Conservation (phyloP, 148 eudicot genomes). For the Bassia scoparia region DNA sequence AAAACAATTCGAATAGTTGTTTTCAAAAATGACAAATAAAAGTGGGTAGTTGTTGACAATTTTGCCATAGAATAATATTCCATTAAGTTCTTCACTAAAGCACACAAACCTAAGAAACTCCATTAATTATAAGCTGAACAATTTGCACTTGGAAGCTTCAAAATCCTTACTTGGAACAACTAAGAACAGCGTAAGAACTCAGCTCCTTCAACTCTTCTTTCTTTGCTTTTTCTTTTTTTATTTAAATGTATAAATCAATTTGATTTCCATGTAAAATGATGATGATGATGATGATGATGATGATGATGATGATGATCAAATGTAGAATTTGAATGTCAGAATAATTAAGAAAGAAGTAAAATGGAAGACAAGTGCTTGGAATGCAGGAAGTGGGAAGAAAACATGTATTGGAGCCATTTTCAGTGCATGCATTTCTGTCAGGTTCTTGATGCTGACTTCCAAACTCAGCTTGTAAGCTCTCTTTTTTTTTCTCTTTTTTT, state of each 20-base stretch:
- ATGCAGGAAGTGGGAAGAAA: slow-evolving; percentile 36
- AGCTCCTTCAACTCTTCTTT: not conserved
- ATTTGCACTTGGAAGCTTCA: too few relatives aligned
- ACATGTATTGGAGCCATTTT: slow-evolving; percentile 49
- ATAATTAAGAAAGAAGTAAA: not conserved
- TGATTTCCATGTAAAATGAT: not conserved
- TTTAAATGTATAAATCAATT: too few relatives aligned
- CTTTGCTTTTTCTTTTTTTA: not conserved
- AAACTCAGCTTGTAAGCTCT: slow-evolving; percentile 46
- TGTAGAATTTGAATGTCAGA: not conserved
- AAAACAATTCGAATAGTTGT: too few relatives aligned
- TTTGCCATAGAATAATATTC: too few relatives aligned
- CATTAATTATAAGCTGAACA: too few relatives aligned
- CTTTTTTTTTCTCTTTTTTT: not conserved
- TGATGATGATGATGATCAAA: not conserved
- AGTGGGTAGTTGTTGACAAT: too few relatives aligned
- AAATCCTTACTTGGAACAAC: too few relatives aligned
- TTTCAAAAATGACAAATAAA: too few relatives aligned
- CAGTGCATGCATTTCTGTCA: slow-evolving; percentile 41
- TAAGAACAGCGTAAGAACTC: too few relatives aligned
- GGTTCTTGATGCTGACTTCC: slow-evolving; percentile 31
- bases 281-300: not conserved
- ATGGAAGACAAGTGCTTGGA: slow-evolving; percentile 38
- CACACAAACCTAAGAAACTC: too few relatives aligned
- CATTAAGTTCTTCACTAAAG: too few relatives aligned